A percentile compares a stretch with the other conserved stretches of the same genome.
phyloP scores from a whole-genome alignment of 495 filamentous ascomycete species.

The Penicillium waksmanii region DNA sequence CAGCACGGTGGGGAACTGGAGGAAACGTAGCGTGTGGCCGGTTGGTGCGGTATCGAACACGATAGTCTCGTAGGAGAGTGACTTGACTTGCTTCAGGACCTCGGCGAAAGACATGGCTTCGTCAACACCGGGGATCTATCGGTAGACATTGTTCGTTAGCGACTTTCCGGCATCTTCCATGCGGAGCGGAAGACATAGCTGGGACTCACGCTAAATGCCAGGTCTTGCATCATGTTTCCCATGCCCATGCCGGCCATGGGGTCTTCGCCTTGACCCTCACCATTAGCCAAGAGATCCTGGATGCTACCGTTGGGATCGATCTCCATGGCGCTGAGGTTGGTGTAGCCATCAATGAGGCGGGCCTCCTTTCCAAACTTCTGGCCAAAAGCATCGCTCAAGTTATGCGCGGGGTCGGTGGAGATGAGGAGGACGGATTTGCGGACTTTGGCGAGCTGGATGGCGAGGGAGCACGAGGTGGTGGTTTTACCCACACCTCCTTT shows the following conservation, averaged over 20 bases:
- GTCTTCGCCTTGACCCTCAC: constrained; percentile 73
- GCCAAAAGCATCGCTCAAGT: constrained; percentile 95
- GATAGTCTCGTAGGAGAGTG: constrained; percentile 97
- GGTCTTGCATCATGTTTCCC: constrained; percentile 75
- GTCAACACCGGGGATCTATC: constrained; percentile 94
- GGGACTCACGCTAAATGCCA: constrained; percentile 68
- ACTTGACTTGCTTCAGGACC: constrained; percentile 98
- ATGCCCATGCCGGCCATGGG: constrained; percentile 67
- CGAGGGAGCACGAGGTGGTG: constrained; percentile 95
- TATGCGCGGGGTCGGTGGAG: constrained; percentile 98
- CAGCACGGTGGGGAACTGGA: constrained; percentile 97
- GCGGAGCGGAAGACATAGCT: too few relatives aligned
- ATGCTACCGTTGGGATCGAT: constrained; percentile 99
- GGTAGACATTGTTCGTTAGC: neutral
- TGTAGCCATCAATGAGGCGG: constrained; percentile 85
- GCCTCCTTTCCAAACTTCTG: constrained; percentile 99
- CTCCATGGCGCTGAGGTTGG: constrained; percentile 97
- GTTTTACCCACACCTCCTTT: constrained; percentile 99
- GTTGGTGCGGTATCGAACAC: constrained; percentile 99
- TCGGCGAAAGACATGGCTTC: constrained; percentile 99
- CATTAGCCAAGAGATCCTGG: constrained; percentile 85
- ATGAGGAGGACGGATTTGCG: constrained; percentile 96
- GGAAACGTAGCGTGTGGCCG: constrained; percentile 98
- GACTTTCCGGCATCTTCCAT: neutral
- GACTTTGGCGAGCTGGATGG: constrained; percentile 96